phyloP scores from a whole-genome alignment of 805 yeast genomes.

The Saccharomycopsis fodiens region DNA sequence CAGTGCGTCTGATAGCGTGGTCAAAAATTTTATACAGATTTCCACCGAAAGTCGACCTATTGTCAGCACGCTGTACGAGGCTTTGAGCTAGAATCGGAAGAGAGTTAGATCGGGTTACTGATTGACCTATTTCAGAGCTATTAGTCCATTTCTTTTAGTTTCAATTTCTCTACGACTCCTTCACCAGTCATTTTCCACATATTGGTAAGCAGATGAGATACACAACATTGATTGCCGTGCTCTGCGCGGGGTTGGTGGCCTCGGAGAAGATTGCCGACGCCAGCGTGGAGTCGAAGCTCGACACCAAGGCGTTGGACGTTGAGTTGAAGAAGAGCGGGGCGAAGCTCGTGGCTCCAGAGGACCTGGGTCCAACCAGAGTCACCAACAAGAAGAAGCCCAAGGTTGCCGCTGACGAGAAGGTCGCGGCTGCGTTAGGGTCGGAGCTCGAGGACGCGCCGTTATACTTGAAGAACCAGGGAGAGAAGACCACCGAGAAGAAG shows the following conservation, averaged over 20 bases:
- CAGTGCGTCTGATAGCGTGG: constrained; percentile 9
- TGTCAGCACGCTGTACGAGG: too few species aligned
- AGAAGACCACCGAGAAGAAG: not conserved
- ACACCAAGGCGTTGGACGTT: constrained; percentile 12
- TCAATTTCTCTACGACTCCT: too few species aligned
- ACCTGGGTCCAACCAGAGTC: not conserved
- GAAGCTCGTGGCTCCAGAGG: constrained; percentile 1
- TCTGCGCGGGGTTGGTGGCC: not conserved
- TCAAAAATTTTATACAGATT: not conserved
- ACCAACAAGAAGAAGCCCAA: constrained; percentile 8
- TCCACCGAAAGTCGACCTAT: too few species aligned
- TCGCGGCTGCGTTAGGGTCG: not conserved
- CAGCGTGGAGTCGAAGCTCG: constrained; percentile 11
- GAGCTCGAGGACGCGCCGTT: constrained; percentile 8
- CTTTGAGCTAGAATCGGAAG: too few species aligned
- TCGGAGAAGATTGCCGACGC: not conserved
- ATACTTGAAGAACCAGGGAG: constrained; percentile 6
- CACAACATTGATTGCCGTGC: not conserved
- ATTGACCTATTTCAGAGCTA: too few species aligned
- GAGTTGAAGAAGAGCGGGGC: constrained; percentile 1
- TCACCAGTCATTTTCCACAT: not conserved
- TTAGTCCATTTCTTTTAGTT: too few species aligned
- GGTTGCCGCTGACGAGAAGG: constrained; percentile 12
- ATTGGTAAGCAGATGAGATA: not conserved
- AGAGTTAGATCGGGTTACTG: too few species aligned